Percentiles rank a stretch among this genome's conserved stretches.
Conservation (phyloP, 2,329 filamentous ascomycete species). For the Fusarium burgessii region DNA sequence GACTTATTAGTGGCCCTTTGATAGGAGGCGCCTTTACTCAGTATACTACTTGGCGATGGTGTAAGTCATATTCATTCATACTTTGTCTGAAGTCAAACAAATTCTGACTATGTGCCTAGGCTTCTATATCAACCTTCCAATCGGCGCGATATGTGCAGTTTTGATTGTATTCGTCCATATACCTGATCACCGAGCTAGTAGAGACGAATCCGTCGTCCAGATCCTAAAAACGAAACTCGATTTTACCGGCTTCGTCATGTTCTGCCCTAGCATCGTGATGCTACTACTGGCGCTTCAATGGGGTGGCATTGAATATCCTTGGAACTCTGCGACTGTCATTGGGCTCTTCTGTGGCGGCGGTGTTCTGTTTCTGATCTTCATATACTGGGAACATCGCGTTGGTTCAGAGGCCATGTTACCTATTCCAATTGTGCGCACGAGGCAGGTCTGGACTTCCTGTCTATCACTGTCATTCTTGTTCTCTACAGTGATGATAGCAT, state of each 20-base stretch:
- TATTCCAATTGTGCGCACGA: conserved; percentile 56
- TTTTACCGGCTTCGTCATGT: conserved; percentile 56
- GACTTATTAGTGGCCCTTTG: conserved; percentile 61
- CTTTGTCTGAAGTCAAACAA: neutral
- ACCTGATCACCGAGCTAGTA: conserved; percentile 49
- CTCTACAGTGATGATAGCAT: conserved; percentile 57
- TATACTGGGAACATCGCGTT: conserved; percentile 57
- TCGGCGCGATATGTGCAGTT: conserved; percentile 53
- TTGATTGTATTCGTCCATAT: conserved; percentile 51
- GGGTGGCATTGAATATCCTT: conserved; percentile 61
- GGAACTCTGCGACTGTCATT: conserved; percentile 59
- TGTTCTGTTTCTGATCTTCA: conserved; percentile 56
- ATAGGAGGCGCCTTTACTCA: conserved; percentile 58
- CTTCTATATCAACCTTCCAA: conserved; percentile 62
- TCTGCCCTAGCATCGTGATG: conserved; percentile 61
- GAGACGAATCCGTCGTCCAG: conserved; percentile 22
- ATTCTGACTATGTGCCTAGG: conserved; percentile 42
- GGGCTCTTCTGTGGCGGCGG: conserved; percentile 59
- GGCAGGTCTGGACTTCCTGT: conserved; percentile 58
- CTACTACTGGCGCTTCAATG: conserved; percentile 65
- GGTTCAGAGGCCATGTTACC: conserved; percentile 65
- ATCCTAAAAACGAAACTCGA: conserved; percentile 55
- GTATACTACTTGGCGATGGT: conserved; percentile 59
- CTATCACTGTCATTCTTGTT: conserved; percentile 58
- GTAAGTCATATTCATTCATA: conserved; percentile 39